Conservation (phyloP, 1,284 basidiomycete species). For the Cutaneotrichosporon arboriforme region DNA sequence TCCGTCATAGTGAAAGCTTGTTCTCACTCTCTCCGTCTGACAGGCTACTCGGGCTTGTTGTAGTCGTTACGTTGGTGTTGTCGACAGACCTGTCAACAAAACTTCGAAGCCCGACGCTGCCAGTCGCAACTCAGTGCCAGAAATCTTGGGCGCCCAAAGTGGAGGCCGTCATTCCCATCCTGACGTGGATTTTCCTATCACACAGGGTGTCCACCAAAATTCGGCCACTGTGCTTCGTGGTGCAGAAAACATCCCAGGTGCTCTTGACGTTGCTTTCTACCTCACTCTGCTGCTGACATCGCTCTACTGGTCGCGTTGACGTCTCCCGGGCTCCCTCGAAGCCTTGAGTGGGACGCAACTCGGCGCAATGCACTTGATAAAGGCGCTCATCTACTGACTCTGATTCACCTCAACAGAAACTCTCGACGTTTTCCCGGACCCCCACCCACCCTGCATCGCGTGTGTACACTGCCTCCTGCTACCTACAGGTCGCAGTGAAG, state of each 20-base stretch:
- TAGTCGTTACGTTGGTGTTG: neutral
- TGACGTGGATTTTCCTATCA: no score
- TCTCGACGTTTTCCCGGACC: neutral
- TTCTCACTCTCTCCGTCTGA: neutral
- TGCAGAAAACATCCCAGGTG: no score
- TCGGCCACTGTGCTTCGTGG: no score
- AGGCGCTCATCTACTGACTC: no score
- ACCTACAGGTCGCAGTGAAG: conserved; percentile 38
- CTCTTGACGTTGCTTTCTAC: no score
- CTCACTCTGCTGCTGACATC: no score
- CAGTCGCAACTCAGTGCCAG: neutral
- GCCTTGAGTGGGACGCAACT: no score
- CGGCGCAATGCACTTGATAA: no score
- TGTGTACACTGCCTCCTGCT: conserved; percentile 43
- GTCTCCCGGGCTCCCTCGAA: no score
- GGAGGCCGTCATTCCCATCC: no score
- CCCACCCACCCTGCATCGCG: conserved; percentile 20
- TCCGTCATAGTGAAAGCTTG: conserved; percentile 6
- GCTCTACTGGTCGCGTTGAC: no score
- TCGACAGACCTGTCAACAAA: conserved; percentile 6
- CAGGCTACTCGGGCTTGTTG: neutral
- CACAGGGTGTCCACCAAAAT: no score
- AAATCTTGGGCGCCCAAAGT: neutral
- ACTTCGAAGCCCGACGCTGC: neutral
- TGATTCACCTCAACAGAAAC: neutral